Evolutionary conservation across 768 basidiomycete species (phyloP), one percentile per base, ranked within the genome.

Genomic region (Calocybe gangraenosa): DNA sequence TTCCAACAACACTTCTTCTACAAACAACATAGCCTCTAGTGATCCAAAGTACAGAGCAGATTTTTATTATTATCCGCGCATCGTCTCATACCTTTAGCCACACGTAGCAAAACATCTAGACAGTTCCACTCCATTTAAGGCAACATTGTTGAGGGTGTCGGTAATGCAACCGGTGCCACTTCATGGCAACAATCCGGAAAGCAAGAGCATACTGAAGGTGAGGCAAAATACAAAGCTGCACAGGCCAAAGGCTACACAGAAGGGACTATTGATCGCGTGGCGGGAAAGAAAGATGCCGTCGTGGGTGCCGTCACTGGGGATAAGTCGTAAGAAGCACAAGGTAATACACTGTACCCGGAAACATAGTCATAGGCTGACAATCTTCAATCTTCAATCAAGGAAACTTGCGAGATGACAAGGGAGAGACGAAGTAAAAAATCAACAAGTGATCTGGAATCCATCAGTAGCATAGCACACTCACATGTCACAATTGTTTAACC

Each of bases 271-370:
- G 74, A 78, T 51, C 69, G 73, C 37, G 21, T 76, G 8, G 55
- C 35, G 1, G 78, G 76, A 41, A 74, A 74, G 64, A 71, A 71
- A 48, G 73, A 76, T 50, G 39, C 64, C 10, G 50, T 78, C 32
- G 56, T 75, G 7, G 78, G 78, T 10, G 73, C 76, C 15, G 56
- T 78, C 25, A 75, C 66, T 10, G 76, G 76, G 7, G 76, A 80
- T 53, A 65, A 65, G 48, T 4, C 46, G 1, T 70, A 77, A 53
- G 61, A 78, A 51, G 37, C 58, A 15, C 37, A 58, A 46, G 75
- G 77, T 73, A 35, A 40, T n/a, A n/a, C n/a, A n/a, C n/a, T n/a
- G n/a, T n/a, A n/a, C n/a, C n/a, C n/a, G n/a, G n/a, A n/a, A n/a
- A n/a, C n/a, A n/a, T n/a, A n/a, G n/a, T n/a, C n/a, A n/a, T n/a